Percentiles rank a stretch among this genome's conserved stretches.
Evolutionary conservation across 176 grass and related monocot genomes (phyloP).

Genomic region (Cocos nucifera): DNA sequence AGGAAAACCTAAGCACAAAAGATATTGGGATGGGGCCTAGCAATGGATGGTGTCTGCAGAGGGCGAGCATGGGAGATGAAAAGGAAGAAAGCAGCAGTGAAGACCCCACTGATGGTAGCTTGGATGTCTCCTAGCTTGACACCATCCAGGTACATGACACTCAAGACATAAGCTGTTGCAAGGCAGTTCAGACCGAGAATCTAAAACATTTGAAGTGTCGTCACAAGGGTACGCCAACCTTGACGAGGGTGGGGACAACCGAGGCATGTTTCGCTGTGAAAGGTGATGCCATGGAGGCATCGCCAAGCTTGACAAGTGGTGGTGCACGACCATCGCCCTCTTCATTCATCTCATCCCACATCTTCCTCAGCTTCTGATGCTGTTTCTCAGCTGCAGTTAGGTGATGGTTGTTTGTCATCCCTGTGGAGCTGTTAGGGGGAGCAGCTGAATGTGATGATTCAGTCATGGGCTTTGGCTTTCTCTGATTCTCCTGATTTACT

Average conservation of each 20-base stretch:
- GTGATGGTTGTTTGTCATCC: constrained; percentile 34
- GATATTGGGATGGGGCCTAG: constrained; percentile 89
- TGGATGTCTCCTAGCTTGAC: constrained; percentile 95
- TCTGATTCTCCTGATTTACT: constrained; percentile 57
- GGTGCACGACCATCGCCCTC: constrained; percentile 66
- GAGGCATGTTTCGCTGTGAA: constrained; percentile 98
- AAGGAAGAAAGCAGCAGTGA: constrained; percentile 96
- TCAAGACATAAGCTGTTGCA: constrained; percentile 88
- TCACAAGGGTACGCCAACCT: constrained; percentile 88
- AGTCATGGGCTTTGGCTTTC: constrained; percentile 43
- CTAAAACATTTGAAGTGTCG: constrained; percentile 99
- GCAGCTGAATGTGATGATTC: constrained; percentile 42
- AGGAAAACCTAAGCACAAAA: constrained; percentile 88
- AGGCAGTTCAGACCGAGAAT: constrained; percentile 99
- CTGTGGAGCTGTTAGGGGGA: constrained; percentile 27
- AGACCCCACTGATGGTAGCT: constrained; percentile 93
- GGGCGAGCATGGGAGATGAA: constrained; percentile 98
- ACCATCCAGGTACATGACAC: constrained; percentile 98
- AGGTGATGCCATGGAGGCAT: constrained; percentile 98
- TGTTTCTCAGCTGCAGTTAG: constrained; percentile 79
- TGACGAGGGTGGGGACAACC: constrained; percentile 82
- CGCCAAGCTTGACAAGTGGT: constrained; percentile 77
- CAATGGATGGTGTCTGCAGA: constrained; percentile 62
- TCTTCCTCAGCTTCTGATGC: constrained; percentile 70
- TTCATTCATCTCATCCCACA: constrained; percentile 95